Percentiles rank a stretch among this genome's conserved stretches.
Conservation (phyloP, 2,329 filamentous ascomycete species). For the Phialophora expanda region DNA sequence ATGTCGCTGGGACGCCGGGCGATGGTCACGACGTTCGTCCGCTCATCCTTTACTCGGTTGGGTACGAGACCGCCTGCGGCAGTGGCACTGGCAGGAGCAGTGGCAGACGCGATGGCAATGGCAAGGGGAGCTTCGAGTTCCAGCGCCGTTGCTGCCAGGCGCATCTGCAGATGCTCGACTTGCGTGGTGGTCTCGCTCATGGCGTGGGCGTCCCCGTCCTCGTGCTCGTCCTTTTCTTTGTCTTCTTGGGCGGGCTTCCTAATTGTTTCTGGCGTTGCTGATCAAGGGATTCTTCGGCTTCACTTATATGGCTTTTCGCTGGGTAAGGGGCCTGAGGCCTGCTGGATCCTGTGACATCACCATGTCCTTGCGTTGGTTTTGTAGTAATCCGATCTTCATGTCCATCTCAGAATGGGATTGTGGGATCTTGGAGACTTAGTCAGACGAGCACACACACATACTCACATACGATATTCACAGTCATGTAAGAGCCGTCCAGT, state of each 20-base stretch:
- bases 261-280: neutral
- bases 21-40: neutral
- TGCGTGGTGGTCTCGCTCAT: constrained; percentile 13
- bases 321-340: neutral
- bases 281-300: neutral
- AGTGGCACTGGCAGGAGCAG: neutral
- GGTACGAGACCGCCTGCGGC: neutral
- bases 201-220: neutral
- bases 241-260: neutral
- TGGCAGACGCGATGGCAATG: neutral
- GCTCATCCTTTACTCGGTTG: neutral
- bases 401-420: constrained; percentile 6
- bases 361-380: neutral
- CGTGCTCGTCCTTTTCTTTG: neutral
- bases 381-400: constrained; percentile 12
- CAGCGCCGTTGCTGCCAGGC: neutral
- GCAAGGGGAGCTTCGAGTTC: neutral
- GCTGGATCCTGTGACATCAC: neutral
- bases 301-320: neutral
- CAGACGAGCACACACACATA: neutral
- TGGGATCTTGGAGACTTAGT: constrained; percentile 10
- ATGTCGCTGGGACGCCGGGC: constrained; percentile 1
- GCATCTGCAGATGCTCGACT: constrained; percentile 1
- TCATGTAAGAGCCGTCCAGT: neutral
- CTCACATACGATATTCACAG: neutral